These are phyloP conservation scores for Arthroderma sp. DNA, from an alignment of 2,329 filamentous ascomycete genomes.

Conservation along the genomic window DNA sequence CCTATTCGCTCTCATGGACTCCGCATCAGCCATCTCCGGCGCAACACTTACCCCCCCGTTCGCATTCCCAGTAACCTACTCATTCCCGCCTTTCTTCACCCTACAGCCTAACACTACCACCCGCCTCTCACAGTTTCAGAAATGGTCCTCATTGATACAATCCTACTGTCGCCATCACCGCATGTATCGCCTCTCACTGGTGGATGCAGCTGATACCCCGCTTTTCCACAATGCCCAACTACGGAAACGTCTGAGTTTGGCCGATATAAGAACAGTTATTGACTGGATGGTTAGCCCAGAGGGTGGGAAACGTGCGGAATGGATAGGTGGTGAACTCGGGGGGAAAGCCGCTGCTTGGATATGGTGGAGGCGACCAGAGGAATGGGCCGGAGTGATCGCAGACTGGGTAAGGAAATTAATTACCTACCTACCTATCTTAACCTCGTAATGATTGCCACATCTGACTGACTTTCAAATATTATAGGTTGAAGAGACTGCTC, in stretches of 20 bases:
- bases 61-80: slow-evolving; percentile 29
- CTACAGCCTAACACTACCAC: slow-evolving; percentile 34
- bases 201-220: slow-evolving; percentile 45
- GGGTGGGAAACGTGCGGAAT: slow-evolving; percentile 45
- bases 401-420: slow-evolving; percentile 59
- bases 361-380: slow-evolving; percentile 75
- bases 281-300: slow-evolving; percentile 43
- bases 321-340: slow-evolving; percentile 35
- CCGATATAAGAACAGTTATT: slow-evolving; percentile 41
- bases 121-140: slow-evolving; percentile 45
- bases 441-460: no score
- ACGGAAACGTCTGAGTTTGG: slow-evolving; percentile 34
- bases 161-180: slow-evolving; percentile 68
- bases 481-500: slow-evolving; percentile 66
- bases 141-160: slow-evolving; percentile 79
- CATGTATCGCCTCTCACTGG: slow-evolving; percentile 60
- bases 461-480: slow-evolving; percentile 1
- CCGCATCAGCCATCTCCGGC: slow-evolving; percentile 6
- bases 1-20: no score
- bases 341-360: slow-evolving; percentile 54
- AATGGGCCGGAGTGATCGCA: slow-evolving; percentile 73
- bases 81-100: slow-evolving; percentile 42
- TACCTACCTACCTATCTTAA: no score
- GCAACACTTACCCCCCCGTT: slow-evolving; percentile 17
- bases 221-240: slow-evolving; percentile 41